Conservation (phyloP, 306 rosid genomes). For the Begonia fuchsioides region DNA sequence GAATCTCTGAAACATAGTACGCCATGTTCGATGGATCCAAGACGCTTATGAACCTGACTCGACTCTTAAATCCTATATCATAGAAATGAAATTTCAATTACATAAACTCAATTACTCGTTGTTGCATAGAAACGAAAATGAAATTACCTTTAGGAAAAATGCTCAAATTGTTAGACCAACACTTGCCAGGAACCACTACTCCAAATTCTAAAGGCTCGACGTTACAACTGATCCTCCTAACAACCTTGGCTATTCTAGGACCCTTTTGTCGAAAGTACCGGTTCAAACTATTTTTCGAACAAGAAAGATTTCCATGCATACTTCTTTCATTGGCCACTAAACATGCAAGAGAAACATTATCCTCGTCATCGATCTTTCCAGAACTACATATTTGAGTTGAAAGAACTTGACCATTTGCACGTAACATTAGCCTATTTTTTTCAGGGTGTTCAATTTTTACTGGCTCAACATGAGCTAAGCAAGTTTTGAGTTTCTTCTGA, state of each 20-base stretch:
- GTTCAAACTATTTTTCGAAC: constrained; percentile 42
- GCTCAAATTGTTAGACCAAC: constrained; percentile 84
- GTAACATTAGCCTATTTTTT: too few species aligned
- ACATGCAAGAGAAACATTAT: constrained; percentile 29
- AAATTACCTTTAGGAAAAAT: constrained; percentile 85
- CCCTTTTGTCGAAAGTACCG: constrained; percentile 68
- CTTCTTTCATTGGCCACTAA: constrained; percentile 33
- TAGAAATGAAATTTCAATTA: constrained; percentile 15
- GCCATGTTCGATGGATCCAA: constrained; percentile 66
- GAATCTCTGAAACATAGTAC: constrained; percentile 76
- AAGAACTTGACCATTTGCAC: too few species aligned
- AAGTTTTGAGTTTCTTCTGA: too few species aligned
- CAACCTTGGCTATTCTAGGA: constrained; percentile 95
- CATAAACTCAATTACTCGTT: neutral
- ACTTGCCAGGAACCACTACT: constrained; percentile 68
- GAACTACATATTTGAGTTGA: constrained; percentile 15
- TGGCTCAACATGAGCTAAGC: too few species aligned
- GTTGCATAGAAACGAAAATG: neutral
- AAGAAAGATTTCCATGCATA: constrained; percentile 31
- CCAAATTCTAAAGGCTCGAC: constrained; percentile 92
- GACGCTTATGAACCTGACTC: constrained; percentile 64
- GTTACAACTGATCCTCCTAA: constrained; percentile 81
- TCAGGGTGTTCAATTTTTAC: too few species aligned
- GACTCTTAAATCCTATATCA: constrained; percentile 88
- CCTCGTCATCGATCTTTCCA: constrained; percentile 33